Conservation (phyloP, 2,329 filamentous ascomycete species). For the Fusarium sp. region DNA sequence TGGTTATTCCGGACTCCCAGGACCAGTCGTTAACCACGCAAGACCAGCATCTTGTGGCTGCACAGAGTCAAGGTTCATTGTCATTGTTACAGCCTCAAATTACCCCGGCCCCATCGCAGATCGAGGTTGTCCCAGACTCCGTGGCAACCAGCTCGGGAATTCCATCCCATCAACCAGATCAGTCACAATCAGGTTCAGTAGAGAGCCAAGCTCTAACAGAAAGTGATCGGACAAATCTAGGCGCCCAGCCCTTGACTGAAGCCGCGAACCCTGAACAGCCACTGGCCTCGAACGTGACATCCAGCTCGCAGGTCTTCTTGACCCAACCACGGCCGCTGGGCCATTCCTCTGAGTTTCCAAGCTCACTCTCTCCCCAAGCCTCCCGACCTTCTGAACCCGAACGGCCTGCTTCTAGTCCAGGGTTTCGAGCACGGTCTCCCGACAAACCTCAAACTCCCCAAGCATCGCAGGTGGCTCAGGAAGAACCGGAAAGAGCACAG, state of each 20-base stretch:
- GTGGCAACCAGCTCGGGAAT: slow-evolving; percentile 31
- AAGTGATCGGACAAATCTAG: not conserved
- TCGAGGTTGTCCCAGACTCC: slow-evolving; percentile 25
- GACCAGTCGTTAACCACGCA: slow-evolving; percentile 23
- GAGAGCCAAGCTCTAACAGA: slow-evolving; percentile 7
- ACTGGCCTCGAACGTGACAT: not conserved
- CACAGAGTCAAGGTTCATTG: not conserved
- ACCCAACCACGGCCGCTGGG: slow-evolving; percentile 34
- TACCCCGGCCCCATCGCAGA: slow-evolving; percentile 13
- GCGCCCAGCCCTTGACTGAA: not conserved
- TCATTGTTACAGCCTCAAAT: not conserved
- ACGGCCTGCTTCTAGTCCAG: not conserved
- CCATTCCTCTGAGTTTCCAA: slow-evolving; percentile 2
- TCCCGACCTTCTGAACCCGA: not conserved
- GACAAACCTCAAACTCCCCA: not conserved
- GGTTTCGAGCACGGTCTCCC: not conserved
- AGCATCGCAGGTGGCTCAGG: slow-evolving; percentile 47
- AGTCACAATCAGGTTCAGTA: not conserved
- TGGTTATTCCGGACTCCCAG: slow-evolving; percentile 40
- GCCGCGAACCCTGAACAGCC: not conserved
- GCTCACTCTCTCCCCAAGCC: not conserved
- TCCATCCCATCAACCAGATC: slow-evolving; percentile 45
- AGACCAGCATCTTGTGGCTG: not conserved
- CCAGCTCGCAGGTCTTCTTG: slow-evolving; percentile 23
- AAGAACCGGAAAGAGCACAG: not conserved